phyloP scores from a whole-genome alignment of 495 filamentous ascomycete species.

The Daldinia decipiens region DNA sequence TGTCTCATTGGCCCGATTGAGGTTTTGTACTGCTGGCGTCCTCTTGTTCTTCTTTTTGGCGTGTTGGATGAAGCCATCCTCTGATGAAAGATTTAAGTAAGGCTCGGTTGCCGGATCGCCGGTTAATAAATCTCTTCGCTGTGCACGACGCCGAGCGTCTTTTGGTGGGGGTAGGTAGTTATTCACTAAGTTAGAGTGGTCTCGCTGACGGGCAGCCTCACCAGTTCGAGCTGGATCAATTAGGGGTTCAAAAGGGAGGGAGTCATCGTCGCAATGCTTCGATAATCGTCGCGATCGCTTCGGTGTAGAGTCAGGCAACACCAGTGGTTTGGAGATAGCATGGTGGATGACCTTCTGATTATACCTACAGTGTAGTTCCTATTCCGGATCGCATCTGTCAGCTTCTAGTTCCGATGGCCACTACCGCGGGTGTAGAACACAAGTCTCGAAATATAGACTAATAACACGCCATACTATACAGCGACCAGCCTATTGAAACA shows the following conservation, averaged over 20 bases:
- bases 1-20: conserved; percentile 45
- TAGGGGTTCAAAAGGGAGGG: conserved; percentile 6
- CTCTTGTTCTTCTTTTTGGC: conserved; percentile 48
- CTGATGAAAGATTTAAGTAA: conserved; percentile 57
- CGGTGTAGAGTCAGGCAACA: conserved; percentile 41
- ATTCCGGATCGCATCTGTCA: conserved; percentile 43
- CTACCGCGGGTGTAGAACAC: conserved; percentile 16
- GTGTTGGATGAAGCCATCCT: conserved; percentile 58
- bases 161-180: conserved; percentile 32
- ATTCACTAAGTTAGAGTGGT: conserved; percentile 29
- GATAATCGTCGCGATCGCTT: conserved; percentile 44
- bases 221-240: conserved; percentile 26
- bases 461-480: not conserved
- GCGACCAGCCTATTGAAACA: conserved; percentile 1
- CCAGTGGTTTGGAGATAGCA: conserved; percentile 27
- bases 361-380: conserved; percentile 36
- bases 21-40: conserved; percentile 42
- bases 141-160: conserved; percentile 23
- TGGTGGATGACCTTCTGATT: conserved; percentile 11
- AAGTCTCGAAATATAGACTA: not conserved
- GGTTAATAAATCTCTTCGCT: conserved; percentile 40
- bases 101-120: conserved; percentile 48
- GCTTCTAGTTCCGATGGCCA: conserved; percentile 39
- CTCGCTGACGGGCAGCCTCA: conserved; percentile 39
- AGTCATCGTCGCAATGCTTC: conserved; percentile 20